phyloP scores from a whole-genome alignment of 495 filamentous ascomycete genomes.

The Evernia prunastri region DNA sequence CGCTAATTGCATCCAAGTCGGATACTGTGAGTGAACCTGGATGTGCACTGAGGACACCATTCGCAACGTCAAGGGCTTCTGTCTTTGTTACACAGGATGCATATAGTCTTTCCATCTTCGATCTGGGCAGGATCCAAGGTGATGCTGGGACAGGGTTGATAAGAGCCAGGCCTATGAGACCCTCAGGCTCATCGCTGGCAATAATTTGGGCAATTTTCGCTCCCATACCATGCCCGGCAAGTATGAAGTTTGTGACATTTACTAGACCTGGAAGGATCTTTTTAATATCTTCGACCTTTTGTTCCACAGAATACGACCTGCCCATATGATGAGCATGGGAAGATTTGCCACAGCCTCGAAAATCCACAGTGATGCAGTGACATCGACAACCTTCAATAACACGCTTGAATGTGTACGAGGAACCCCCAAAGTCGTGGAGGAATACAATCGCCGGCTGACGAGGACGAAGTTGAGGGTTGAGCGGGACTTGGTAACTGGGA shows the following conservation, averaged over 20 bases:
- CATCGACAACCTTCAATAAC: background rate
- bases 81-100: background rate
- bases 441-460: background rate
- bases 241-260: background rate
- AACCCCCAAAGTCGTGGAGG: background rate
- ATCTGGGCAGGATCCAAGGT: background rate
- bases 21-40: background rate
- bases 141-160: constrained; percentile 1
- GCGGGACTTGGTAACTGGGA: background rate
- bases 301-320: background rate
- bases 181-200: background rate
- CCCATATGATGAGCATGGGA: background rate
- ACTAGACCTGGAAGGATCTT: background rate
- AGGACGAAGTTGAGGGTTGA: background rate
- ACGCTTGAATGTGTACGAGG: background rate
- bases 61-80: constrained; percentile 1
- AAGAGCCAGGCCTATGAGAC: background rate
- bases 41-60: background rate
- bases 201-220: background rate
- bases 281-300: background rate
- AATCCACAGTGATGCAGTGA: constrained; percentile 6
- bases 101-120: background rate
- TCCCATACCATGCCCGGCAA: background rate
- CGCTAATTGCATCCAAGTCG: background rate
- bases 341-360: constrained; percentile 2